Evolutionary conservation across 2,329 filamentous ascomycete species (phyloP).

Genomic region (Botrytis tulipae): DNA sequence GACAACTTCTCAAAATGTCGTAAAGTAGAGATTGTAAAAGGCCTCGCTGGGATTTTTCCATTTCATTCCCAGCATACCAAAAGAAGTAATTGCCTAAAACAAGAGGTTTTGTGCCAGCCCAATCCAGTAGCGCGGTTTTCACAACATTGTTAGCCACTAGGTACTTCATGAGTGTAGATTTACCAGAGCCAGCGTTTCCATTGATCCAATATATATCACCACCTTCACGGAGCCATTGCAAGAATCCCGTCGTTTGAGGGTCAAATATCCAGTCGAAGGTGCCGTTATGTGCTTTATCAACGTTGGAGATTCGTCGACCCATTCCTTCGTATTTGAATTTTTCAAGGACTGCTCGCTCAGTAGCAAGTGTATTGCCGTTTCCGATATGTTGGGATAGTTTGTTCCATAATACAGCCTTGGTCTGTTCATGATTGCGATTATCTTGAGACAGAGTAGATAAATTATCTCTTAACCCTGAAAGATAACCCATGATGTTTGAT

Average conservation of each 20-base stretch:
- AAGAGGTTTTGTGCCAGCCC: slow-evolving; percentile 25
- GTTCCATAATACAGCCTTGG: not conserved
- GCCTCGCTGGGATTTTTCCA: slow-evolving; percentile 24
- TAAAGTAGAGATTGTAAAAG: slow-evolving; percentile 23
- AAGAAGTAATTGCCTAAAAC: slow-evolving; percentile 45
- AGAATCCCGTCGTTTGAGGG: not conserved
- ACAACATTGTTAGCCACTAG: slow-evolving; percentile 8
- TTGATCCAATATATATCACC: slow-evolving; percentile 27
- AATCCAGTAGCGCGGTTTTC: slow-evolving; percentile 34
- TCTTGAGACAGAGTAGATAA: not conserved
- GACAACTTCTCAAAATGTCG: slow-evolving; percentile 4
- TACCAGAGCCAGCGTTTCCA: slow-evolving; percentile 27
- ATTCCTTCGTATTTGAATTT: not conserved
- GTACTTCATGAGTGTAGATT: slow-evolving; percentile 30
- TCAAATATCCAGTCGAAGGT: not conserved
- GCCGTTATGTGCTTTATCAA: not conserved
- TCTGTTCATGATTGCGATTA: not conserved
- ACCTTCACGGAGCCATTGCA: slow-evolving; percentile 22
- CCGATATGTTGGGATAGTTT: not conserved
- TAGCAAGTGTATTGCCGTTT: not conserved
- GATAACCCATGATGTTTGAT: not conserved
- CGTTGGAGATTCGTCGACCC: not conserved
- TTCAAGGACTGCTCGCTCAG: not conserved
- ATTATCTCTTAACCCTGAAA: not conserved
- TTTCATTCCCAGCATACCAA: slow-evolving; percentile 43